Evolutionary conservation across 352 stramenopile genomes (phyloP), one percentile per base, ranked within the genome.

Genomic region (Pythium brassicae): DNA sequence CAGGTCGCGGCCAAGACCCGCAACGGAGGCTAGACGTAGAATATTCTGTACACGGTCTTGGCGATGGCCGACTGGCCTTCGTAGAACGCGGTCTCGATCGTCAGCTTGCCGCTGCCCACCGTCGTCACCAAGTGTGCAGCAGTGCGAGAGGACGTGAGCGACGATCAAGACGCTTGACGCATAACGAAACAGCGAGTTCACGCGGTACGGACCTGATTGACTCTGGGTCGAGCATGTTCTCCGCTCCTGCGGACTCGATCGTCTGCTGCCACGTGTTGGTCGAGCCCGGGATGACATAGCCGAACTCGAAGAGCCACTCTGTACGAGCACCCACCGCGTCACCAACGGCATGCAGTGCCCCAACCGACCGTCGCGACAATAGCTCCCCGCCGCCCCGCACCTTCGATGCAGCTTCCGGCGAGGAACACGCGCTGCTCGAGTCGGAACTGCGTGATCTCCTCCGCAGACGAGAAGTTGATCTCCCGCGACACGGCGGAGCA

Each of bases 261-360:
- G 89, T 98, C 59, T 98, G 92, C 63, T 98, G 90, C 94, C 94
- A 98, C 12, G 79, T 92, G 68, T 98, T 98, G 14, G 89, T 98
- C 20, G 89, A 98, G 19, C 89, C 84, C 1, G 93, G 89, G 50
- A 98, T 98, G 19, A 98, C 94, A 62, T 92, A 98, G 22, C 95
- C 95, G 66, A 98, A 98, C 26, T 81, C 81, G 63, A 98, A 98
- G 52, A 93, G 73, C 94, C 93, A 98, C 67, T 98, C 92, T 55
- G 34, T 11, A 29, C 19, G 47, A 29, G 17, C 95, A 70, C 35
- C 14, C 1, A 32, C 48, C 14, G 32, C 32, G 32, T 37, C 32
- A 37, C 2, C 32, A 37, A 37, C 32, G 32, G 14, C 9, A 27
- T 15, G 4, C 32, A 57, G 22, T 43, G n/a, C 14, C 19, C 86